These are phyloP conservation scores for Quercus wislizeni DNA, from an alignment of 306 rosid species.

Conservation along the genomic window DNA sequence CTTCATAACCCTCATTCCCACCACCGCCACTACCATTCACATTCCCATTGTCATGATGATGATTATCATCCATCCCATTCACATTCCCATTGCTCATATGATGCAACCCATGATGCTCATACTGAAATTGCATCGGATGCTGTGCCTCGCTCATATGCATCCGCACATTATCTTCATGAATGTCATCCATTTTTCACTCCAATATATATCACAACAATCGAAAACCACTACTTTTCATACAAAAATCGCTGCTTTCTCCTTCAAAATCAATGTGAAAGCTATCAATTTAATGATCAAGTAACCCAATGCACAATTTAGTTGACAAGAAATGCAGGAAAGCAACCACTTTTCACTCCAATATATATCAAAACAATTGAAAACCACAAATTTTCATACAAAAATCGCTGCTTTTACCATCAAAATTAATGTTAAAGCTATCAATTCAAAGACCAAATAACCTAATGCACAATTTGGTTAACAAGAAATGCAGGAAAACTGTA, in stretches of 20 bases:
- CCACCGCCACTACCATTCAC: slow-evolving; percentile 34
- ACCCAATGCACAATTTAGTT: neutral
- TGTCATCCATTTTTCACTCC: slow-evolving; percentile 45
- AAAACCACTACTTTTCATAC: neutral
- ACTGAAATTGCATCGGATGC: slow-evolving; percentile 46
- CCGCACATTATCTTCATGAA: slow-evolving; percentile 45
- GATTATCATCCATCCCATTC: slow-evolving; percentile 43
- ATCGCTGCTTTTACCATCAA: too few relatives aligned
- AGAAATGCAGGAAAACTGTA: neutral
- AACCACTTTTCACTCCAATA: slow-evolving; percentile 35
- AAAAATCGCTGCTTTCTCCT: neutral
- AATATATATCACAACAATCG: neutral
- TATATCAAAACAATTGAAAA: neutral
- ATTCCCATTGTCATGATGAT: slow-evolving; percentile 36
- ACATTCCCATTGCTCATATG: slow-evolving; percentile 65
- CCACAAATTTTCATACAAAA: neutral
- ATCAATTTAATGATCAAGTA: neutral
- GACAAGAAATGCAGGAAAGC: slow-evolving; percentile 4
- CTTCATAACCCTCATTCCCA: slow-evolving; percentile 44
- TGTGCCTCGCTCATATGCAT: slow-evolving; percentile 48
- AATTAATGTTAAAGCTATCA: too few relatives aligned
- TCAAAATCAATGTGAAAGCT: neutral
- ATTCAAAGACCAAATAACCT: too few relatives aligned
- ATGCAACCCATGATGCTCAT: slow-evolving; percentile 54
- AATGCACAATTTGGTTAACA: neutral